phyloP scores from a whole-genome alignment of 106 monocot genomes.

The Agapanthus africanus region DNA sequence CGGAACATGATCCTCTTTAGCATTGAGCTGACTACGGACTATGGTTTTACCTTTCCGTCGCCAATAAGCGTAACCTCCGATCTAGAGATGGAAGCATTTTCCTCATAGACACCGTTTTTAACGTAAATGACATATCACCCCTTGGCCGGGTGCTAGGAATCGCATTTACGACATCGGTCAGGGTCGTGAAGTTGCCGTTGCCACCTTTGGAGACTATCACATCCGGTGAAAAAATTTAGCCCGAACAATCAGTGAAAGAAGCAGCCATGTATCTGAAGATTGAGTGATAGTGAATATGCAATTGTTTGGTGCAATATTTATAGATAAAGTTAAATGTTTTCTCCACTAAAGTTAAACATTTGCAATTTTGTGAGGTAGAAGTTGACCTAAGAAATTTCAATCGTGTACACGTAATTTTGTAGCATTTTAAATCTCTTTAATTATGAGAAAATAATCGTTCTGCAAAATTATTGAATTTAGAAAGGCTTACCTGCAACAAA shows the following conservation, averaged over 20 bases:
- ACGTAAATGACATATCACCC: slow-evolving; percentile 1
- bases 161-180: background rate
- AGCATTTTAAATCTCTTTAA: too few species aligned
- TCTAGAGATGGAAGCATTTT: background rate
- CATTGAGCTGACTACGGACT: background rate
- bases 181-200: background rate
- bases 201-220: slow-evolving; percentile 7
- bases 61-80: slow-evolving; percentile 8
- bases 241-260: background rate
- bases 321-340: too few species aligned
- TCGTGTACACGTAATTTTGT: too few species aligned
- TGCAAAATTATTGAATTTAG: too few species aligned
- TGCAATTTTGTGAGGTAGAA: too few species aligned
- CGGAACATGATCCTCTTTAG: background rate
- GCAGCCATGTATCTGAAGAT: too few species aligned
- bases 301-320: too few species aligned
- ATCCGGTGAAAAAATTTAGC: background rate
- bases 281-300: too few species aligned
- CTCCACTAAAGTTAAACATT: too few species aligned
- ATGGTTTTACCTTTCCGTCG: slow-evolving; percentile 7
- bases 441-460: too few species aligned
- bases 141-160: background rate
- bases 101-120: background rate
- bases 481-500: too few species aligned
- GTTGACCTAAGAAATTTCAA: too few species aligned